Conservation (phyloP, 1,284 basidiomycete species). For the Hypsizygus ulmarius region DNA sequence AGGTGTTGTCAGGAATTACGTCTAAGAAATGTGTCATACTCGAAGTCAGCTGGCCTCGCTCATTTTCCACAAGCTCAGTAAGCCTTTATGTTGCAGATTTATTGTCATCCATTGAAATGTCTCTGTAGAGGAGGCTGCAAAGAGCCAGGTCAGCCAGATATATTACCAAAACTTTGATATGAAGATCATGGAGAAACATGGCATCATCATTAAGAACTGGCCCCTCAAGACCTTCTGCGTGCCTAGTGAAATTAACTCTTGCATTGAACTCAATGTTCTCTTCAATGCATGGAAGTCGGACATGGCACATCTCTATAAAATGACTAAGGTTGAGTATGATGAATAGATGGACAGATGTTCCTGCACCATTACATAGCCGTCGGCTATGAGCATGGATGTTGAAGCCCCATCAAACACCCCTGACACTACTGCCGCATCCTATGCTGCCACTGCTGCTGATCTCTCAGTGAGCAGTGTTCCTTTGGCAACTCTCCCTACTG, state of each 20-base stretch:
- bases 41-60: background rate
- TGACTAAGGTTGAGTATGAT: background rate
- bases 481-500: too few species aligned
- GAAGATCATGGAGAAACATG: background rate
- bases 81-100: background rate
- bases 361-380: too few species aligned
- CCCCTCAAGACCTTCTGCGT: conserved; percentile 3
- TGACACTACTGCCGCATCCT: background rate
- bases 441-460: too few species aligned
- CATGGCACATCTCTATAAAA: conserved; percentile 3
- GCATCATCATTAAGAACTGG: conserved; percentile 1
- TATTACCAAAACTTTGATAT: conserved; percentile 2
- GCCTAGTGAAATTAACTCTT: background rate
- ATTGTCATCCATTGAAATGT: too few species aligned
- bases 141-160: background rate
- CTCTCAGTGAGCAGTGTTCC: too few species aligned
- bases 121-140: background rate
- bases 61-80: background rate
- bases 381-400: background rate
- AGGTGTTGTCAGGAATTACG: background rate
- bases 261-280: conserved; percentile 3
- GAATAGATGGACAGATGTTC: background rate
- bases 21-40: background rate
- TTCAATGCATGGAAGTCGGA: conserved; percentile 5
- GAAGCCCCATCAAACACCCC: background rate